Evolutionary conservation across 2,329 filamentous ascomycete species (phyloP).

Genomic region (Penicillium sp.): DNA sequence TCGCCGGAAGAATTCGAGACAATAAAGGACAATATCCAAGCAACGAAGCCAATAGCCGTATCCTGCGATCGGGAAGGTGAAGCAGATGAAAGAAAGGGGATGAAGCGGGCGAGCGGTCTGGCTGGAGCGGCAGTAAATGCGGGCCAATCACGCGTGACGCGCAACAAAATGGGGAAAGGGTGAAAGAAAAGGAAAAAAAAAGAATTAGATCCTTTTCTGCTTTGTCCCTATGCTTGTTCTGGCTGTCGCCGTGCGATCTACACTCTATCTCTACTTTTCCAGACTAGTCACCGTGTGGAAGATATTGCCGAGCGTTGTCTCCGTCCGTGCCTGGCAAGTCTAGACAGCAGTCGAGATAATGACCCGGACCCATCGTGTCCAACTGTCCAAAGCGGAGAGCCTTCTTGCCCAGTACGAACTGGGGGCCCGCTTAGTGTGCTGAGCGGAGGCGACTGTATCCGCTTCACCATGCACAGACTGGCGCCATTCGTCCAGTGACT

Average conservation of each 20-base stretch:
- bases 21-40: not conserved
- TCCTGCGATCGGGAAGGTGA: slow-evolving; percentile 4
- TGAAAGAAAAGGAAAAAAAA: slow-evolving; percentile 5
- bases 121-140: slow-evolving; percentile 17
- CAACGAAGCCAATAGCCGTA: not conserved
- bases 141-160: slow-evolving; percentile 21
- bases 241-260: slow-evolving; percentile 8
- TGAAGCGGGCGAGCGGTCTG: slow-evolving; percentile 24
- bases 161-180: slow-evolving; percentile 16
- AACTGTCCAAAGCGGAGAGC: slow-evolving; percentile 3
- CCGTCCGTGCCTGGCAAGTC: not conserved
- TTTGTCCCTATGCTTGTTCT: slow-evolving; percentile 3
- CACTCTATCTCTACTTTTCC: slow-evolving; percentile 1
- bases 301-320: not conserved
- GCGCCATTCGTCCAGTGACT: slow-evolving; percentile 4
- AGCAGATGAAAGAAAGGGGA: slow-evolving; percentile 26
- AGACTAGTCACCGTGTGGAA: not conserved
- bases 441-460: slow-evolving; percentile 7
- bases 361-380: not conserved
- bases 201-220: not conserved
- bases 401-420: slow-evolving; percentile 1
- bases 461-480: slow-evolving; percentile 7
- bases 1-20: not conserved
- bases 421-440: slow-evolving; percentile 2
- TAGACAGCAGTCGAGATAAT: not conserved